A percentile compares a stretch with the other conserved stretches of the same genome.
Evolutionary conservation across 148 eudicot genomes (phyloP).

Genomic region (Hydrangea macrophylla): DNA sequence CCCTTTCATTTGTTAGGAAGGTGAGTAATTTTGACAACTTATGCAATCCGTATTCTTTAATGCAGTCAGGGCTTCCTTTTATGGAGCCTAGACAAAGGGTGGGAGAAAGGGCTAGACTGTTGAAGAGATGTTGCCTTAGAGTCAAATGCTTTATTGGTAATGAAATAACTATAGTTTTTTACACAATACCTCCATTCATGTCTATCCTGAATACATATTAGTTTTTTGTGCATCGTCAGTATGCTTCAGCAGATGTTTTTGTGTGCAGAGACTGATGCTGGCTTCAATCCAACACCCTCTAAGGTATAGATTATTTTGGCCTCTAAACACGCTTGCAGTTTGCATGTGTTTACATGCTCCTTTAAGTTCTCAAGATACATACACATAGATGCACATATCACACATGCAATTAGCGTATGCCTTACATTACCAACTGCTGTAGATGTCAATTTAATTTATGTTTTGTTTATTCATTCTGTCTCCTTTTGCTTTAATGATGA

Average conservation of each 20-base stretch:
- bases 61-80: conserved; percentile 62
- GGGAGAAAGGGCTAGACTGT: conserved; percentile 42
- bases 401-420: not conserved
- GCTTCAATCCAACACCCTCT: conserved; percentile 65
- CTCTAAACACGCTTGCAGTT: too few relatives aligned
- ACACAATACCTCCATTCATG: not conserved
- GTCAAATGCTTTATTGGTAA: conserved; percentile 89
- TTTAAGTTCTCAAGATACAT: too few relatives aligned
- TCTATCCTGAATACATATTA: not conserved
- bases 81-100: conserved; percentile 58
- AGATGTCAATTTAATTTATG: not conserved
- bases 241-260: conserved; percentile 7
- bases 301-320: conserved; percentile 45
- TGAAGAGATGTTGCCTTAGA: conserved; percentile 51
- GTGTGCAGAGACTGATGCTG: conserved; percentile 80
- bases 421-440: not conserved
- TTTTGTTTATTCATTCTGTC: not conserved
- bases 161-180: not conserved
- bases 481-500: conserved; percentile 1
- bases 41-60: not conserved
- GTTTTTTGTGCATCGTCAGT: not conserved
- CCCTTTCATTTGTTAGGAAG: conserved; percentile 1
- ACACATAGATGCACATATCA: too few relatives aligned
- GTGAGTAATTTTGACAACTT: not conserved
- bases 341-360: too few relatives aligned